Percentiles rank a stretch among this genome's conserved stretches.
Conservation (phyloP, 1,284 basidiomycete species). For the Trichosporon sp. region DNA sequence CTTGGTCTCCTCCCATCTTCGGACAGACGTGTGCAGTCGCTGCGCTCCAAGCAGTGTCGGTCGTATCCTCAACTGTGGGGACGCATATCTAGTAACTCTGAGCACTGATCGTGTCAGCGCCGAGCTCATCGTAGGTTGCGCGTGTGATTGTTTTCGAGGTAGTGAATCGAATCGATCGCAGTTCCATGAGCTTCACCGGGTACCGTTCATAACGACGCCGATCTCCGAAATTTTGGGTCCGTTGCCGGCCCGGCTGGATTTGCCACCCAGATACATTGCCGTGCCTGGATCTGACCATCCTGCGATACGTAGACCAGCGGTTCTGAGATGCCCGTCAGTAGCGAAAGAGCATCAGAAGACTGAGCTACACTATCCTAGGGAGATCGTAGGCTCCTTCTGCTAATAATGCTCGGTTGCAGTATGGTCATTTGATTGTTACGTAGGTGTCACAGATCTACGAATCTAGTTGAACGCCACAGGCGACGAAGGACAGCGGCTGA, state of each 20-base stretch:
- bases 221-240: slow-evolving; percentile 1
- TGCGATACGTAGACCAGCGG: no score
- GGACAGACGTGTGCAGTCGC: background rate
- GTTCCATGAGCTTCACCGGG: background rate
- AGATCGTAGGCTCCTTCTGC: no score
- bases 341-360: no score
- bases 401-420: no score
- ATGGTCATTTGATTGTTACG: no score
- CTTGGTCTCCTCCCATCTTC: background rate
- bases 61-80: background rate
- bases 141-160: background rate
- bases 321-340: no score
- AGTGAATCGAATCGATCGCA: background rate
- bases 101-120: background rate
- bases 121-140: background rate
- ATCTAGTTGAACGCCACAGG: no score
- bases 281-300: background rate
- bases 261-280: background rate
- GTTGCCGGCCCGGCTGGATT: background rate
- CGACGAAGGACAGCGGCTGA: no score
- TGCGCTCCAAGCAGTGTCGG: background rate
- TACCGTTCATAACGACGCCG: background rate
- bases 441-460: no score
- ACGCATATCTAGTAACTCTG: background rate
- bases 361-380: no score